Evolutionary conservation across 2,329 filamentous ascomycete species (phyloP), one percentile per base, ranked within the genome.

Genomic region (Ilyonectria destructans): DNA sequence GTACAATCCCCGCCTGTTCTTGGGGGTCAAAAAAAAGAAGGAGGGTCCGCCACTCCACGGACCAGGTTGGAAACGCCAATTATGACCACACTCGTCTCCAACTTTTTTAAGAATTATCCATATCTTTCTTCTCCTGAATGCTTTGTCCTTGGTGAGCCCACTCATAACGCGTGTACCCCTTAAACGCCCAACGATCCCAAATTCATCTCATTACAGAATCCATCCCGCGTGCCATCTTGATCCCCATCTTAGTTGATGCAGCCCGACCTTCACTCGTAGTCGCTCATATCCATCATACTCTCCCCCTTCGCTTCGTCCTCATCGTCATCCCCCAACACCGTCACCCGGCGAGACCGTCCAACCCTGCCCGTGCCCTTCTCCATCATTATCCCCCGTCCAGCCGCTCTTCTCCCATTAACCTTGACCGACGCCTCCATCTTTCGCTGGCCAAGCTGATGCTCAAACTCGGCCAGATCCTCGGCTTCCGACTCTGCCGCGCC

Each of bases 201-300:
- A 49, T 45, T 56, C 59, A 49, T 31, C 67, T 67, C 62, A 68
- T 67, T 64, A 37, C 54, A 43, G 56, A 62, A 56, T 33, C 64
- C 35, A 58, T 31, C 45, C 54, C 26, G 43, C 8, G 26, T 31
- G 19, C 33, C 52, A 52, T 61, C 65, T 51, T 67, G 15, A 40
- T 45, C 3, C 51, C 21, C 62, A 45, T 60, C 35, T 56, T 31
- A 8, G 9, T 19, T 21, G 9, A 35, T 19, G 29, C 35, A 33
- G 35, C 35, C 46, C 46, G 45, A 31, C 12, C 45, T 10, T 69
- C 65, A 77, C 61, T 89, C 87, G 61, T 87, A 86, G 74, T 90
- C 88, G 66, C 86, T 87, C 82, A 88, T 82, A 49, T 88, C 88
- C 81, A 90, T 85, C 79, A 88, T 84, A 69, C 83, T 85, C 65